Conservation (phyloP, 148 eudicot genomes). For the Chenopodium album region DNA sequence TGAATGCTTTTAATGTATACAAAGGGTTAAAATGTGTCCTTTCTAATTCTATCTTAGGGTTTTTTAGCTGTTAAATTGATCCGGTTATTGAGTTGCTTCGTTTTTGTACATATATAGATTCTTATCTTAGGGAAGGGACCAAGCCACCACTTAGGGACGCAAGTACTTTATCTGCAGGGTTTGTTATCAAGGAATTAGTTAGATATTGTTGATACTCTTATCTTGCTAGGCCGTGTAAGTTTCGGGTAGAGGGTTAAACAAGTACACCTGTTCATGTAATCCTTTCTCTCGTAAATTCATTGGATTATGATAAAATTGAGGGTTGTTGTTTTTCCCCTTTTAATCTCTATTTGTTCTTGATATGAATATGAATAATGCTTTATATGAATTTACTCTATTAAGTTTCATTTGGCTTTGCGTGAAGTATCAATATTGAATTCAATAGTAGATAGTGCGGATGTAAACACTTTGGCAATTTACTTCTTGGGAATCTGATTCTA, state of each 20-base stretch:
- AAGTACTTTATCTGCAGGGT: background rate
- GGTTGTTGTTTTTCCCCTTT: background rate
- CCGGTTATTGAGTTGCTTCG: background rate
- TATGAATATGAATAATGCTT: background rate
- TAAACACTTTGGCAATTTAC: background rate
- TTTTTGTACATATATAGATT: background rate
- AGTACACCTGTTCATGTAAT: background rate
- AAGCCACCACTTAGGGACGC: background rate
- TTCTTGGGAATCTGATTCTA: background rate
- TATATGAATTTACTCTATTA: background rate
- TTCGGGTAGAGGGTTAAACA: background rate
- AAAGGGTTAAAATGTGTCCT: background rate
- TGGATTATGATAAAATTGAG: background rate
- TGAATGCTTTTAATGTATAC: background rate
- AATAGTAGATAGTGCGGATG: background rate
- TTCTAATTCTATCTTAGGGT: background rate
- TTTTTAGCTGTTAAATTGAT: background rate
- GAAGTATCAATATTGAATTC: background rate
- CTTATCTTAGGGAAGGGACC: background rate
- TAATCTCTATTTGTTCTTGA: background rate
- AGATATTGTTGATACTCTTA: background rate
- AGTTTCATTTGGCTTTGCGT: background rate
- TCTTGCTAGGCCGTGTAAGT: background rate
- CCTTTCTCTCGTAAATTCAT: background rate
- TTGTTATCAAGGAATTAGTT: background rate